Evolutionary conservation across 2,329 filamentous ascomycete species (phyloP), one percentile per base, ranked within the genome.

Genomic region (Alternaria triticina): DNA sequence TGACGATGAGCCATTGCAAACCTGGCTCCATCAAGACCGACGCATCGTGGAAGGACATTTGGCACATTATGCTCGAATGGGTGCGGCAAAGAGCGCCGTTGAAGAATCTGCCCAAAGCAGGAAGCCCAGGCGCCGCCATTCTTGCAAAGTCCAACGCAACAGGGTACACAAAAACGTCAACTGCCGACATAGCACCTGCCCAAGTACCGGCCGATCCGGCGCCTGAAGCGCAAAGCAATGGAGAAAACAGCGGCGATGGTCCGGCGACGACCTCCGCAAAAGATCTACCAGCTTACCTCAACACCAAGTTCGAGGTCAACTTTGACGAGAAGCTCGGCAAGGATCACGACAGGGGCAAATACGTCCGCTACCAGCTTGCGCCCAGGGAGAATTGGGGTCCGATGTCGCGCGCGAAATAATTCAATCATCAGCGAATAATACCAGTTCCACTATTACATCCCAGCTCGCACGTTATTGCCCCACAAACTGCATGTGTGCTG

Each of bases 1-100:
- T 91, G 4, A 92, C 92, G 1, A 89, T 95, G 73, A 97, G 92
- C 71, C 96, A 99, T 79, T 93, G 93, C 72, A 93, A 94, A 70
- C 87, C 93, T 0, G 95, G 94, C 25, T 96, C 92, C 74, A 89
- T 98, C 80, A 97, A 96, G 83, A 98, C 96, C 0, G 89, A 98
- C 80, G 96, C 96, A 13, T 92, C 94, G 0, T 99, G 94, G 94
- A 85, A 85, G 5, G 89, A 93, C 0, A 87, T 99, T 51, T 98
- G 96, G 94, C 91, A 96, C 77, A 84, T 98, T 27, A 96, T 98
- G 88, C 87, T 92, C 25, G 94, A 97, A 80, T 99, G 94, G 93
- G 88, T 92, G 13, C 87, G 90, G 23, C 93, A 97, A 76, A 91
- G 90, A 73, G 86, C 88, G 0, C 94, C 94, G 0, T 85, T 97